A percentile compares a stretch with the other conserved stretches of the same genome.
These are phyloP conservation scores for Fusarium humuli DNA, from an alignment of 2,329 filamentous ascomycete genomes.

Conservation along the genomic window DNA sequence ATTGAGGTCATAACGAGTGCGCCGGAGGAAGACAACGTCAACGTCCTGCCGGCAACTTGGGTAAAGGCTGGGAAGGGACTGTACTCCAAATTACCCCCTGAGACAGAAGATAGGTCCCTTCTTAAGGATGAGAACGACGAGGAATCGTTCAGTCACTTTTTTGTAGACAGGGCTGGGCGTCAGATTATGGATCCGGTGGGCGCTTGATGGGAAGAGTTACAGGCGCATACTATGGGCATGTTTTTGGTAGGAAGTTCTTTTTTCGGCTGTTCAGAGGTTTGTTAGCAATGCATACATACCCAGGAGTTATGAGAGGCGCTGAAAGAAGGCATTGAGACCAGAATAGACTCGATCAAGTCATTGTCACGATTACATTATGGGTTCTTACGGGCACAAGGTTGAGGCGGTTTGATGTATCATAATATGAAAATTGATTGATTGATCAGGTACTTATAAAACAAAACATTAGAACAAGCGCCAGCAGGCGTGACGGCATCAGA, in stretches of 20 bases:
- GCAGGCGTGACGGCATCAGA: slow-evolving; percentile 7
- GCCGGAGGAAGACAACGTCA: slow-evolving; percentile 47
- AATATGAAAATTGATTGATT: slow-evolving; percentile 14
- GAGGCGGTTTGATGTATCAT: slow-evolving; percentile 2
- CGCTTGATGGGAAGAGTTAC: slow-evolving; percentile 30
- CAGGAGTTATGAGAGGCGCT: slow-evolving; percentile 17
- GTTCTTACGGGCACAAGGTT: not conserved
- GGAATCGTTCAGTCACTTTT: slow-evolving; percentile 59
- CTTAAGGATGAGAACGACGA: slow-evolving; percentile 56
- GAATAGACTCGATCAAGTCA: not conserved
- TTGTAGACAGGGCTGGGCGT: slow-evolving; percentile 54
- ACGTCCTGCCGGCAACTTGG: slow-evolving; percentile 56
- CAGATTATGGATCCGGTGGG: slow-evolving; percentile 51
- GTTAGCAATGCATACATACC: slow-evolving; percentile 6
- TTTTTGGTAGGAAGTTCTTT: not conserved
- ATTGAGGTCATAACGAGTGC: slow-evolving; percentile 46
- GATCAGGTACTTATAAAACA: not conserved
- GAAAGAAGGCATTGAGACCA: not conserved
- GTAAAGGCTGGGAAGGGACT: slow-evolving; percentile 54
- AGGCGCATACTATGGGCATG: not conserved
- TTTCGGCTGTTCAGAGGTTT: not conserved
- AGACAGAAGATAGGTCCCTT: slow-evolving; percentile 53
- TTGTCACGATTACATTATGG: not conserved
- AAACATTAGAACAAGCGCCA: slow-evolving; percentile 11
- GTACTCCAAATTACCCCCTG: slow-evolving; percentile 54